These are phyloP conservation scores for Setaria viridis DNA, from an alignment of 202 grass and related monocot species.

Conservation along the genomic window DNA sequence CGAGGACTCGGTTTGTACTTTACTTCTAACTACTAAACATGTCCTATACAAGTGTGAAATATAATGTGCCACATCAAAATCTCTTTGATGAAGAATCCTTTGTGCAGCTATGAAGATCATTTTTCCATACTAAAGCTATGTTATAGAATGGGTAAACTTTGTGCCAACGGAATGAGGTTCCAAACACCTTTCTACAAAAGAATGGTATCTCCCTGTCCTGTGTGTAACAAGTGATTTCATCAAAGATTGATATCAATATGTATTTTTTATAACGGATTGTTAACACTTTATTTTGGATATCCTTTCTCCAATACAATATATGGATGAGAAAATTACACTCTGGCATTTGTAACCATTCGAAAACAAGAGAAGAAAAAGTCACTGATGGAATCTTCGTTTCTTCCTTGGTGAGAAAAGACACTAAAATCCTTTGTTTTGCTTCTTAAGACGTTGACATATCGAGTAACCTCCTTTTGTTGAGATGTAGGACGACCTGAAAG, in stretches of 20 bases:
- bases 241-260: background rate
- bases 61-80: background rate
- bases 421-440: background rate
- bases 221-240: slow-evolving; percentile 1
- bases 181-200: slow-evolving; percentile 17
- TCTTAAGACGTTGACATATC: background rate
- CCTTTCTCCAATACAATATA: background rate
- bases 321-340: background rate
- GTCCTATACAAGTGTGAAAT: background rate
- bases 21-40: background rate
- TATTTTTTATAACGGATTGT: background rate
- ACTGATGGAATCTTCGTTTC: background rate
- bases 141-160: background rate
- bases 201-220: background rate
- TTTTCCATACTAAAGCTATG: background rate
- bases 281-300: background rate
- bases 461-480: background rate
- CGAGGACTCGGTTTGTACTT: background rate
- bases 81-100: background rate
- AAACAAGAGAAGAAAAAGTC: background rate
- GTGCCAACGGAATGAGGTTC: slow-evolving; percentile 33
- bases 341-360: background rate
- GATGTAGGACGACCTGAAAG: background rate
- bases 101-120: background rate
- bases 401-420: background rate